Evolutionary conservation across 192 early-diverging fungal genomes (phyloP), one percentile per base, ranked within the genome.

Genomic region (Umbelopsis ramanniana): DNA sequence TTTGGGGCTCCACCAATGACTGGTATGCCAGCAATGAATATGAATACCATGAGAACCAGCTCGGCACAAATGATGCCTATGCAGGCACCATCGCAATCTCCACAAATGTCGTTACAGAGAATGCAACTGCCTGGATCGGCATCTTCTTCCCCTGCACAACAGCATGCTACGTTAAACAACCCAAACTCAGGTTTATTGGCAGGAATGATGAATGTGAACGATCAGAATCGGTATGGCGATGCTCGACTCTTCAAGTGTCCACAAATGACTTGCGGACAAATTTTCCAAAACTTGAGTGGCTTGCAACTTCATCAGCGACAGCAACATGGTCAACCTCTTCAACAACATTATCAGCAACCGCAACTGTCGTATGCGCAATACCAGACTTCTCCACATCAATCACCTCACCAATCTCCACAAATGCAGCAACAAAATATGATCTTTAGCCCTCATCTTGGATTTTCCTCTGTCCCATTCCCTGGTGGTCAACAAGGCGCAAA

Each of bases 301-400:
- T 40, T 40, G 21, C 72, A 73, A 21, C 60, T 66, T 33, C 72
- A 73, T 37, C 72, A 73, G 21, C 43, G 46, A 38, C 71, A 72
- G 35, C 72, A 73, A 26, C 40, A 67, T 50, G 37, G 45, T 23
- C 72, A 73, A 52, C 7, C n/a, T 9, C 66, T 67, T 29, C 55
- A 63, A 43, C 52, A 53, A 19, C 71, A 72, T 23, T 52, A 72
- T 15, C 71, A 72, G 52, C 70, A 71, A 54, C 52, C 24, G 3
- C 71, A 33, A 29, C 23, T 37, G 37, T 54, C 50, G 22, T 22
- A 67, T 43, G 45, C 38, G 6, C 69, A 33, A 22, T 33, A 35
- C 50, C 69, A 70, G 52, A 29, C 47, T 17, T 38, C 26, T 22
- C 69, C 47, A 53, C 46, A 52, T 52, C 69, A 70, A 53, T 29